Evolutionary conservation across 768 basidiomycete genomes (phyloP).

Genomic region (Pleurotus citrinopileatus): DNA sequence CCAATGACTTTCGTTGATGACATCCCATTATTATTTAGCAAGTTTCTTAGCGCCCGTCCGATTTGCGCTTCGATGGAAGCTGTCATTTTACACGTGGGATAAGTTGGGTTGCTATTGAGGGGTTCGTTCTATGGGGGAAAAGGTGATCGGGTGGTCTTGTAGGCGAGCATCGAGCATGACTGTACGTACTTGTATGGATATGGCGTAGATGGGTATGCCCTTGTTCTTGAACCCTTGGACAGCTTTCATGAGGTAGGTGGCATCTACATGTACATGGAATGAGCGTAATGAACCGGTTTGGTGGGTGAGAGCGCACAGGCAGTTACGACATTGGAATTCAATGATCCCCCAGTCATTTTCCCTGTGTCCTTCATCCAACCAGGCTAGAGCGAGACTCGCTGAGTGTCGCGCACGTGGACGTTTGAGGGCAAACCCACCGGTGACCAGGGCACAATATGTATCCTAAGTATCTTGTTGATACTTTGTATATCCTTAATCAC

Average conservation of each 20-base stretch:
- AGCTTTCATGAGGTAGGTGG: slow-evolving; percentile 69
- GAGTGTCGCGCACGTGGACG: not conserved
- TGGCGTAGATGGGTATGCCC: slow-evolving; percentile 60
- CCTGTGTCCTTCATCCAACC: slow-evolving; percentile 75
- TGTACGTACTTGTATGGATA: slow-evolving; percentile 51
- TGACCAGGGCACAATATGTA: slow-evolving; percentile 72
- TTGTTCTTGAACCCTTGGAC: slow-evolving; percentile 65
- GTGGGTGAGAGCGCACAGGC: slow-evolving; percentile 39
- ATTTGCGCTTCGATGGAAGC: slow-evolving; percentile 57
- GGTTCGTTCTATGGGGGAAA: slow-evolving; percentile 37
- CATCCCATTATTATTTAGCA: slow-evolving; percentile 65
- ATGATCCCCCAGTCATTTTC: slow-evolving; percentile 65
- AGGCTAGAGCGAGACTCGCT: slow-evolving; percentile 41
- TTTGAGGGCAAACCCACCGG: slow-evolving; percentile 42
- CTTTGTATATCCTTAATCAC: slow-evolving; percentile 62
- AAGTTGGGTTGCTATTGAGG: slow-evolving; percentile 59
- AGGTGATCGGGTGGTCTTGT: not conserved
- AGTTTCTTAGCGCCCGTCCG: slow-evolving; percentile 47
- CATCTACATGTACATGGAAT: slow-evolving; percentile 38
- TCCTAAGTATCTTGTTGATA: slow-evolving; percentile 46
- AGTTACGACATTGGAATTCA: slow-evolving; percentile 45
- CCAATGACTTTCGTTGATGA: slow-evolving; percentile 61
- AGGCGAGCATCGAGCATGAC: not conserved
- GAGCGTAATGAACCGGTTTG: not conserved
- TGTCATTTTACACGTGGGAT: slow-evolving; percentile 61